Evolutionary conservation across 148 eudicot genomes (phyloP).

Genomic region (Linanthus parryae): DNA sequence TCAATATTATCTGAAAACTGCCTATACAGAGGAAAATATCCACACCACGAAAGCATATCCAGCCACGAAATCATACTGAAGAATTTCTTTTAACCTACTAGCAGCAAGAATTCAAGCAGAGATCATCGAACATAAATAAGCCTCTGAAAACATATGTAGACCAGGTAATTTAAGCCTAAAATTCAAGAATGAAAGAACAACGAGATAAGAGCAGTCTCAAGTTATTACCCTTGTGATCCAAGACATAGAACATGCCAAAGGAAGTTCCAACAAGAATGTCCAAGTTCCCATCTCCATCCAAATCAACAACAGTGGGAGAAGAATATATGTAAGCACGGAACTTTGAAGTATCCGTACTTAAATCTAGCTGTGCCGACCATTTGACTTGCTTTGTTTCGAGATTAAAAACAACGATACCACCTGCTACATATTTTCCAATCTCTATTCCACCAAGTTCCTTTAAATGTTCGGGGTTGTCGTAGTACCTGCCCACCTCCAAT

Average conservation of each 20-base stretch:
- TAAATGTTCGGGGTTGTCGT: slow-evolving; percentile 89
- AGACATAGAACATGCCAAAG: slow-evolving; percentile 80
- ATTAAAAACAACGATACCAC: slow-evolving; percentile 94
- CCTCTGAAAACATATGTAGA: not conserved
- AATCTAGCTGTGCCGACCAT: slow-evolving; percentile 73
- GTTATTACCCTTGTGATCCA: slow-evolving; percentile 87
- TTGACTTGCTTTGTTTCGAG: slow-evolving; percentile 96
- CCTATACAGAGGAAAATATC: no score
- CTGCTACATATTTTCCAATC: slow-evolving; percentile 90
- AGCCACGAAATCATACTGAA: no score
- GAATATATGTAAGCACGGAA: slow-evolving; percentile 89
- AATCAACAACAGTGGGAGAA: slow-evolving; percentile 83
- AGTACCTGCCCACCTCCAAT: slow-evolving; percentile 67
- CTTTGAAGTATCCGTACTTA: slow-evolving; percentile 72
- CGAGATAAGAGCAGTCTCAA: slow-evolving; percentile 7
- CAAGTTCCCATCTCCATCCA: slow-evolving; percentile 93
- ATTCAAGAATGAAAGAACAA: not conserved
- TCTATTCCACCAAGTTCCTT: slow-evolving; percentile 92
- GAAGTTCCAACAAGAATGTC: slow-evolving; percentile 98
- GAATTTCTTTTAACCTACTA: no score
- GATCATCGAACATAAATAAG: not conserved
- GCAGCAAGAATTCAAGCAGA: no score
- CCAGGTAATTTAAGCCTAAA: no score
- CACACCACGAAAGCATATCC: no score
- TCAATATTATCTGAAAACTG: no score